Percentiles rank a stretch among this genome's conserved stretches.
phyloP scores from a whole-genome alignment of 1,284 basidiomycete species.

The Trametes sp. region DNA sequence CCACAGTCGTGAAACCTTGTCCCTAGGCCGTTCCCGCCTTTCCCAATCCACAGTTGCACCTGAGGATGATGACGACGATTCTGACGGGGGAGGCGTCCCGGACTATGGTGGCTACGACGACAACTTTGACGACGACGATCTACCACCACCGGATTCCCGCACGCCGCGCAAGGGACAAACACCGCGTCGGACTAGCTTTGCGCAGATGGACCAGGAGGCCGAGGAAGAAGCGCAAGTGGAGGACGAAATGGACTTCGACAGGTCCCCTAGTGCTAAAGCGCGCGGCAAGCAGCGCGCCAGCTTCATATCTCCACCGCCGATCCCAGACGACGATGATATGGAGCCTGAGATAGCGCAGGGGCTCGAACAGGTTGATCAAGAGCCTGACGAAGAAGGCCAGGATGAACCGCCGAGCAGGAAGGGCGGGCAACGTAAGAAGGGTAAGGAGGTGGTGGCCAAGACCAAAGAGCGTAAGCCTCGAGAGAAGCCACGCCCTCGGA shows the following conservation, averaged over 20 bases:
- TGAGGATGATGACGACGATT: conserved; percentile 38
- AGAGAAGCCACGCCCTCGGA: conserved; percentile 36
- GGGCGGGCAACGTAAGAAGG: conserved; percentile 27
- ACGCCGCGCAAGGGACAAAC: conserved; percentile 24
- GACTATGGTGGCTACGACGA: conserved; percentile 36
- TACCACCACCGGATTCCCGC: conserved; percentile 18
- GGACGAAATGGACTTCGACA: conserved; percentile 34
- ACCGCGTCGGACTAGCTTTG: conserved; percentile 52
- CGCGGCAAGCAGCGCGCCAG: conserved; percentile 45
- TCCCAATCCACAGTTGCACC: conserved; percentile 44
- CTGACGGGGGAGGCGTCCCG: conserved; percentile 28
- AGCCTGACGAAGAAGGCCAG: conserved; percentile 28
- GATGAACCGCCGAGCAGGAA: conserved; percentile 28
- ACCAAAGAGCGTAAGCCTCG: conserved; percentile 39
- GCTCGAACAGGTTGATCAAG: conserved; percentile 37
- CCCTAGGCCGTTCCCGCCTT: conserved; percentile 56
- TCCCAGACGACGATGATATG: conserved; percentile 48
- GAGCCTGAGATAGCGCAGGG: conserved; percentile 65
- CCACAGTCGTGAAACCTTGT: conserved; percentile 40
- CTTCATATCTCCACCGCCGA: conserved; percentile 36
- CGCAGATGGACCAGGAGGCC: conserved; percentile 55
- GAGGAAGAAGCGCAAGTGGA: conserved; percentile 48
- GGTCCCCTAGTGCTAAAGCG: conserved; percentile 39
- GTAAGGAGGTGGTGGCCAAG: conserved; percentile 33
- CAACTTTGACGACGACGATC: conserved; percentile 30